Conservation (phyloP, 2,329 filamentous ascomycete species). For the Akanthomyces lecanii region DNA sequence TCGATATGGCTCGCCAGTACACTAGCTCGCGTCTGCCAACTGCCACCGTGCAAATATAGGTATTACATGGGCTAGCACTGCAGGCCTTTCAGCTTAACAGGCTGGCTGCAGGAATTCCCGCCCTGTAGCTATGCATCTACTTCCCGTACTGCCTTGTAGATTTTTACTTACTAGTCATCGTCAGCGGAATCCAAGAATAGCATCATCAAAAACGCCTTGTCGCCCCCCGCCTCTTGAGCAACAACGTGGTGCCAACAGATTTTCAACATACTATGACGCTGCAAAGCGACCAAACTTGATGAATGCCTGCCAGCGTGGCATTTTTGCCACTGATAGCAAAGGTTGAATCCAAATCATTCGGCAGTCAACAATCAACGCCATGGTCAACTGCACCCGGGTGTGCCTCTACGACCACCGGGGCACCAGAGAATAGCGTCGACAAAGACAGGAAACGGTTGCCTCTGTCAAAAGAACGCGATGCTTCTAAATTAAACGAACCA, state of each 20-base stretch:
- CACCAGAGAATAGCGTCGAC: not conserved
- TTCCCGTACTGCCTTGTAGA: not conserved
- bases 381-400: conserved; percentile 2
- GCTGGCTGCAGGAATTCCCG: not conserved
- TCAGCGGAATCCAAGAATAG: conserved; percentile 8
- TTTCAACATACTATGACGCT: not conserved
- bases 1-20: conserved; percentile 1
- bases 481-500: not conserved
- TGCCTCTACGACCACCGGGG: not conserved
- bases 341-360: not conserved
- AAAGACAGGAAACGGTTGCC: not conserved
- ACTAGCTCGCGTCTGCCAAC: conserved; percentile 4
- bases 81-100: conserved; percentile 12
- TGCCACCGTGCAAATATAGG: not conserved
- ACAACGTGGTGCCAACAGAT: conserved; percentile 2
- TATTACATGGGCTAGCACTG: not conserved
- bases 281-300: not conserved
- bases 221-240: not conserved
- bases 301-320: conserved; percentile 12
- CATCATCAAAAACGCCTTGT: not conserved
- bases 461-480: not conserved
- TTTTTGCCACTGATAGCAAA: conserved; percentile 1
- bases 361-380: not conserved
- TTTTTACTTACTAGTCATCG: not conserved
- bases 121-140: not conserved